These are phyloP conservation scores for Globisporangium carolinianum DNA, from an alignment of 352 stramenopile species.

Conservation along the genomic window DNA sequence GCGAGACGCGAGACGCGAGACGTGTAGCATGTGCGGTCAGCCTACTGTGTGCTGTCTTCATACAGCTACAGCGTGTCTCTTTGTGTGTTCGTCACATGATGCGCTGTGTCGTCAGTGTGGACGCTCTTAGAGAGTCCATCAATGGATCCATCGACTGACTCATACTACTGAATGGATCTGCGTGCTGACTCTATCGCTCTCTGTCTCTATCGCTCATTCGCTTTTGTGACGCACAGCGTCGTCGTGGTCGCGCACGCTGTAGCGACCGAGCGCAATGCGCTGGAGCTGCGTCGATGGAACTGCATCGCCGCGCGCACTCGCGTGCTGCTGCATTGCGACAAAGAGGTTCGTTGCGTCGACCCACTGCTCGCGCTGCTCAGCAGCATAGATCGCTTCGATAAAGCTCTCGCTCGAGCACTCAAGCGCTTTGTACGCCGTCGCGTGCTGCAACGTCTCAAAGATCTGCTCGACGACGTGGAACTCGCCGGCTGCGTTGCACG, in stretches of 20 bases:
- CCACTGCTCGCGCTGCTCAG: conserved; percentile 67
- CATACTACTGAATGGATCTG: too few species aligned
- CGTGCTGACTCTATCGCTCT: background rate
- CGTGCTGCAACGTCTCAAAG: conserved; percentile 61
- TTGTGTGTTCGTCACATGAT: background rate
- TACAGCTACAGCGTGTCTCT: background rate
- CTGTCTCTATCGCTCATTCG: background rate
- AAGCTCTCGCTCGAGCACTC: conserved; percentile 50
- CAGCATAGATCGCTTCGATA: conserved; percentile 66
- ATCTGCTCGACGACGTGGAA: conserved; percentile 49
- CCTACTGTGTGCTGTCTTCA: too few species aligned
- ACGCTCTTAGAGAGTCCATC: too few species aligned
- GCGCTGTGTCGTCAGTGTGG: too few species aligned
- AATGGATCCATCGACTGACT: too few species aligned
- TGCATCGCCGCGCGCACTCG: conserved; percentile 33
- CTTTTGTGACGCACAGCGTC: background rate
- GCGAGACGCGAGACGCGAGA: too few species aligned
- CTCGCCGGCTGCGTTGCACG: conserved; percentile 53
- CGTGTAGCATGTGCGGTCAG: too few species aligned
- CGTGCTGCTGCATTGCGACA: conserved; percentile 66
- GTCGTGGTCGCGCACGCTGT: conserved; percentile 31
- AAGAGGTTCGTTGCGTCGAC: conserved; percentile 58
- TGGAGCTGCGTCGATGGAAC: conserved; percentile 38
- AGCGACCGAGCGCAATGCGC: conserved; percentile 59
- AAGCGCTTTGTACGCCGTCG: conserved; percentile 30